Evolutionary conservation across 2,329 filamentous ascomycete species (phyloP).

Genomic region (Shiraia bambusicola): DNA sequence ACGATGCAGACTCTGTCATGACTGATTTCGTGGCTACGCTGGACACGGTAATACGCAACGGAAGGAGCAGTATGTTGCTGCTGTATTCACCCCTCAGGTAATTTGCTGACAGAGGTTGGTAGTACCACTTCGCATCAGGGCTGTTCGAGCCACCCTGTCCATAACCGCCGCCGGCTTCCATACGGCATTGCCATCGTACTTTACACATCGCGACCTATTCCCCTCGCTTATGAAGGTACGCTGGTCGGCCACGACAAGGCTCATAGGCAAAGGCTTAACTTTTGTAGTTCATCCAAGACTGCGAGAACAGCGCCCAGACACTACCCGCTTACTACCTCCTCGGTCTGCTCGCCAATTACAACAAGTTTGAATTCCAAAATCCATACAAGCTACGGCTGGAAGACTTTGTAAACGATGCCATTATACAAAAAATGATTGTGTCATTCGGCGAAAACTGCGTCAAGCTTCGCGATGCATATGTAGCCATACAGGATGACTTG

Average conservation of each 20-base stretch:
- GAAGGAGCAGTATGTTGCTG: slow-evolving; percentile 62
- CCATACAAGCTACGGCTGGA: slow-evolving; percentile 89
- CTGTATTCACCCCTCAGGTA: neutral
- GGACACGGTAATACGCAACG: slow-evolving; percentile 79
- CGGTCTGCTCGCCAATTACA: slow-evolving; percentile 91
- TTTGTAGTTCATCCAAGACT: slow-evolving; percentile 75
- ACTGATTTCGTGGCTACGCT: slow-evolving; percentile 83
- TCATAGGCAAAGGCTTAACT: slow-evolving; percentile 8
- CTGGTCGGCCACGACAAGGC: neutral
- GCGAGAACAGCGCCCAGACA: slow-evolving; percentile 61
- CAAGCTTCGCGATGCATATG: slow-evolving; percentile 70
- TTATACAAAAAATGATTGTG: slow-evolving; percentile 78
- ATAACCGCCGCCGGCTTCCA: slow-evolving; percentile 93
- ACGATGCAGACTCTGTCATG: slow-evolving; percentile 83
- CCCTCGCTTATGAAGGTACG: slow-evolving; percentile 88
- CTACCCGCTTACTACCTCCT: slow-evolving; percentile 78
- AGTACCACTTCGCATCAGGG: slow-evolving; percentile 77
- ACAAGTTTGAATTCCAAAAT: slow-evolving; percentile 98
- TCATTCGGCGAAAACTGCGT: slow-evolving; percentile 74
- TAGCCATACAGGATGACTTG: slow-evolving; percentile 84
- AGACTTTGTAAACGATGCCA: slow-evolving; percentile 90
- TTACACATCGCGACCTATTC: slow-evolving; percentile 92
- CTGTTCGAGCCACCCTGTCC: slow-evolving; percentile 77
- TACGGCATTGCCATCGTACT: slow-evolving; percentile 89
- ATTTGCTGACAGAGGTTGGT: slow-evolving; percentile 48